Evolutionary conservation across 768 basidiomycete genomes (phyloP), one percentile per base, ranked within the genome.

Genomic region (Chalciporus sphaerocephalus): DNA sequence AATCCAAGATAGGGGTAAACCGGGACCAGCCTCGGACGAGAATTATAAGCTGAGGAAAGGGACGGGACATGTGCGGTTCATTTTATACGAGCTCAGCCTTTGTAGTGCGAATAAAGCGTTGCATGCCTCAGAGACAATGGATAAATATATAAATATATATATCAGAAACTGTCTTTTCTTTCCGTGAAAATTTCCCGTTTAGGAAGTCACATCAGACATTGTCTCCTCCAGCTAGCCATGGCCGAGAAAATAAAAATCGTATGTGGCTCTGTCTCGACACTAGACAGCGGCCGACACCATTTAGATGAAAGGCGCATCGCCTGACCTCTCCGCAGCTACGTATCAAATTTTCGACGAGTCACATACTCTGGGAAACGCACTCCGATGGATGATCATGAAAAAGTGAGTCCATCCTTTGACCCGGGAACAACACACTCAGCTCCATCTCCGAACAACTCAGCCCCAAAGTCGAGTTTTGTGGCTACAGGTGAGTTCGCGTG

Each of bases 351-450:
- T 84, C 61, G 85, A 97, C 59, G 96, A 99, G 70, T 85, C 91
- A 2, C 95, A 99, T 67, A 98, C 95, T 1, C 80, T 98, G 21
- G 96, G 96, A 5, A 99, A 99, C 56, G 79, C 92, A 0, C 74
- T 98, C 30, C 71, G 95, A 27, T 99, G 93, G 93, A 98, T 98
- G 86, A 64, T 98, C 47, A 98, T 98, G 95, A 96, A 97, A 73
- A 95, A 99, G 96, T 98, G 55, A 44, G 85, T 58, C 12, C 25
- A 16, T 16, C 42, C 21, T 32, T 32, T 32, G 15, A 49, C 7
- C 13, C 3, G 23, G 13, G 7, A 32, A 32, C 30, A 6, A 32
- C 13, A 3, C 30, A 32, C 6, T 32, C 6, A 32, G 6, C 30
- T 32, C 7, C 15, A 32, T 32, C 30, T 38, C 39, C 8, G 17